These are phyloP conservation scores for Bretschneidera sinensis DNA, from an alignment of 345 rosid genomes.

Conservation along the genomic window DNA sequence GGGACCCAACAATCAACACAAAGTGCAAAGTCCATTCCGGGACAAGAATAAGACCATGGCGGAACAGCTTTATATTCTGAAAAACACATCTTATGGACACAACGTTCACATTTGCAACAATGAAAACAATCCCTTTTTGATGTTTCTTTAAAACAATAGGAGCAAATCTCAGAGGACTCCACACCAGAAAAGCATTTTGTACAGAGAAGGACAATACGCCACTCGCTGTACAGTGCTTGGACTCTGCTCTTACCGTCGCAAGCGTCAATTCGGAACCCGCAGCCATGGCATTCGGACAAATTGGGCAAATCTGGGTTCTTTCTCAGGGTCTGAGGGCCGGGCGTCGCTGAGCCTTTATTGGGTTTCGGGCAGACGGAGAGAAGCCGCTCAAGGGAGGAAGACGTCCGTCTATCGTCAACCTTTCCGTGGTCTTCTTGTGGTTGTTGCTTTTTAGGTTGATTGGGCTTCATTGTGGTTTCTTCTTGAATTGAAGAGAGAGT, in stretches of 20 bases:
- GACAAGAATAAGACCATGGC: conserved; percentile 39
- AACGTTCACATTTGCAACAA: conserved; percentile 32
- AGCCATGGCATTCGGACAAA: conserved; percentile 52
- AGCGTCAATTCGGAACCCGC: conserved; percentile 40
- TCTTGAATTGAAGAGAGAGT: too few species aligned
- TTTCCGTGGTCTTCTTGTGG: not conserved
- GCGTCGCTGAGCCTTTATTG: not conserved
- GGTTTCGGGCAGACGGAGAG: conserved; percentile 4
- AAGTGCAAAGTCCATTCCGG: conserved; percentile 24
- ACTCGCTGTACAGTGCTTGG: conserved; percentile 48
- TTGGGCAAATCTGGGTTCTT: conserved; percentile 53
- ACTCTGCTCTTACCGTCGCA: conserved; percentile 31
- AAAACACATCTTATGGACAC: conserved; percentile 40
- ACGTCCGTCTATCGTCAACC: not conserved
- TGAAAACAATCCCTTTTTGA: conserved; percentile 16
- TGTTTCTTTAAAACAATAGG: conserved; percentile 44
- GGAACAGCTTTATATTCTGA: conserved; percentile 17
- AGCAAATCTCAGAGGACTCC: conserved; percentile 37
- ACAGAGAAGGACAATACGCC: conserved; percentile 52
- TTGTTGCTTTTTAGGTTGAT: not conserved
- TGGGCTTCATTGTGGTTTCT: conserved; percentile 1
- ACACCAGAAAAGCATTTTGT: conserved; percentile 29
- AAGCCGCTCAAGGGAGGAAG: conserved; percentile 12
- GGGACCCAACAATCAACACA: conserved; percentile 74
- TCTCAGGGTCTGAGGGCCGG: too few species aligned